phyloP scores from a whole-genome alignment of 768 basidiomycete genomes.

The Scleroderma bovista region DNA sequence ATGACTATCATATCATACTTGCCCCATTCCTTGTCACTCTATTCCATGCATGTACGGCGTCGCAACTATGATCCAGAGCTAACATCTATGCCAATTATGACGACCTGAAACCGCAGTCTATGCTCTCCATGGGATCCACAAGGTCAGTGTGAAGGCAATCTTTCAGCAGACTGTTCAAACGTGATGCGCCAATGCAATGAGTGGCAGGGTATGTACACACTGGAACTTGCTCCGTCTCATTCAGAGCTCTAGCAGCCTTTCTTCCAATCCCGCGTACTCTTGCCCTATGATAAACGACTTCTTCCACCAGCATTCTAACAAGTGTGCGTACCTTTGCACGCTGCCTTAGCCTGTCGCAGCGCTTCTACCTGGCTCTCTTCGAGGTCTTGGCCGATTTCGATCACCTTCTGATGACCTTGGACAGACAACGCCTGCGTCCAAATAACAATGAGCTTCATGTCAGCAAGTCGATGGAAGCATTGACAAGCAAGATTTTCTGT shows the following conservation, averaged over 20 bases:
- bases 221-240: not conserved
- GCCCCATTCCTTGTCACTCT: not conserved
- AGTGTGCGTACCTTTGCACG: constrained; percentile 17
- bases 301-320: not conserved
- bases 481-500: constrained; percentile 22
- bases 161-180: too few species aligned
- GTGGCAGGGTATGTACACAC: not conserved
- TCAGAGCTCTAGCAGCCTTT: not conserved
- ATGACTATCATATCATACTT: not conserved
- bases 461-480: not conserved
- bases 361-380: constrained; percentile 22
- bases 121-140: not conserved
- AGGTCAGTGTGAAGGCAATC: not conserved
- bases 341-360: constrained; percentile 13
- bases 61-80: not conserved
- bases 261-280: not conserved
- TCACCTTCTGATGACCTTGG: constrained; percentile 21
- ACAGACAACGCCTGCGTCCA: constrained; percentile 25
- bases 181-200: too few species aligned
- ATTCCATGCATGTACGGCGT: not conserved
- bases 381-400: constrained; percentile 15
- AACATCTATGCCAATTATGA: not conserved
- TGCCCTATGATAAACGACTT: not conserved
- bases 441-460: not conserved
- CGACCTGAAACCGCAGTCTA: not conserved